Evolutionary conservation across 2,329 filamentous ascomycete genomes (phyloP), one percentile per base, ranked within the genome.

Genomic region (Trichoderma arundinaceum): DNA sequence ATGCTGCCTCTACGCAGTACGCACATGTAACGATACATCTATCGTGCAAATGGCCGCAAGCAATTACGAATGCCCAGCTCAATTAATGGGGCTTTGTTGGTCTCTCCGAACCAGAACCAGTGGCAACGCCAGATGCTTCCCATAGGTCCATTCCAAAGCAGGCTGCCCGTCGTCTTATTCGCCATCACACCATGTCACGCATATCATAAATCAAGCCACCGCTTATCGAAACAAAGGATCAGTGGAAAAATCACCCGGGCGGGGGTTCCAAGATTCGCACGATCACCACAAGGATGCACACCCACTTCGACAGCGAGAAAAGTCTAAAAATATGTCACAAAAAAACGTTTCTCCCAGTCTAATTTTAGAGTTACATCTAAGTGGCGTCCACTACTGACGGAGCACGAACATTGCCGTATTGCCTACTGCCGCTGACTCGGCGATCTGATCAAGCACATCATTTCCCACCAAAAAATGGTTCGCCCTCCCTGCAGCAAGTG

Each of bases 321-420:
- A 22, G 17, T 7, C 9, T 4, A 28, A 33, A 19, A 3, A 7
- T 19, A 46, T 57, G 54, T 19, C 9, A 32, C 28, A 56, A 8
- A 56, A 8, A 35, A 49, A 51, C 28, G 48, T 33, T 28, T 15
- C 48, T 13, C 49, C 28, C 49, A 8, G 17, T 53, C 49, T 53
- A 53, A 38, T 38, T 52, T 53, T 53, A 38, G 32, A 53, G 49
- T 41, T 53, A 53, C n/a, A 38, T 53, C 32, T 38, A 53, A 53
- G 39, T 44, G 53, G 38, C n/a, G 41, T 46, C 39, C 28, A 46
- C 35, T 38, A 28, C 22, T 28, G 4, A 38, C 49, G 49, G 32
- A 44, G 17, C 19, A 46, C 22, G 10, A n/a, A 38, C 17, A 28
- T 7, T 51, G 48, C 48, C 48, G 48, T 51, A 10, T 38, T 38